Percentiles rank a stretch among this genome's conserved stretches.
Conservation (phyloP, 2,329 filamentous ascomycete species). For the Orbilia blumenaviensis region DNA sequence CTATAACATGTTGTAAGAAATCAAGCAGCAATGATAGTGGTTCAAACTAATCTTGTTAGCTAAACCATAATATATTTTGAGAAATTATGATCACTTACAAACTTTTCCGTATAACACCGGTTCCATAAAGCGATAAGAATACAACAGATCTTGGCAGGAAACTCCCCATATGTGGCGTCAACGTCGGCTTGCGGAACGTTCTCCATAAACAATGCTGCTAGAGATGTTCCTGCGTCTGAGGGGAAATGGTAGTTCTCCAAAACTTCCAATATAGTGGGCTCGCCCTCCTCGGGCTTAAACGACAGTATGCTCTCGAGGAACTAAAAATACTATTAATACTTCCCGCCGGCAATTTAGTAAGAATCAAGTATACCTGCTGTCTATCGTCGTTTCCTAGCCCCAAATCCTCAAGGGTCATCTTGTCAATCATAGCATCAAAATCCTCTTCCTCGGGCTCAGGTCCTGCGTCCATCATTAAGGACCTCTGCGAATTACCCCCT, state of each 20-base stretch:
- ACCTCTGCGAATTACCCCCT: slow-evolving; percentile 27
- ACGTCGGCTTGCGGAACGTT: slow-evolving; percentile 32
- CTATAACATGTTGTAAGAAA: slow-evolving; percentile 28
- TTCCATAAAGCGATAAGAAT: slow-evolving; percentile 51
- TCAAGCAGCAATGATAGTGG: slow-evolving; percentile 40
- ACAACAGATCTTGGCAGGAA: slow-evolving; percentile 31
- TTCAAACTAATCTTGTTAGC: slow-evolving; percentile 31
- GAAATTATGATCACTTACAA: slow-evolving; percentile 13
- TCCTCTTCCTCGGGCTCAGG: slow-evolving; percentile 36
- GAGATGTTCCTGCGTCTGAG: slow-evolving; percentile 34
- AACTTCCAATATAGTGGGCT: slow-evolving; percentile 23
- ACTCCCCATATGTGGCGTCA: slow-evolving; percentile 29
- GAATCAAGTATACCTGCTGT: slow-evolving; percentile 5
- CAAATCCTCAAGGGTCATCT: slow-evolving; percentile 34
- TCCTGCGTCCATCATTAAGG: slow-evolving; percentile 31
- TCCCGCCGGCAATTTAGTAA: neutral
- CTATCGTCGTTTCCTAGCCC: slow-evolving; percentile 30
- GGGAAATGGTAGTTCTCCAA: slow-evolving; percentile 31
- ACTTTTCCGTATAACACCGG: slow-evolving; percentile 49
- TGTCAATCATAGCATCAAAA: slow-evolving; percentile 45
- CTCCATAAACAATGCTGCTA: slow-evolving; percentile 47
- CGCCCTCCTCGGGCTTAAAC: slow-evolving; percentile 10
- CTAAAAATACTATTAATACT: neutral
- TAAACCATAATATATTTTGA: neutral
- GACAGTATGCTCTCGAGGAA: slow-evolving; percentile 35